Base-by-base conservation (phyloP, 169 alveolate genomes). In the Eimeria falciformis region DNA sequence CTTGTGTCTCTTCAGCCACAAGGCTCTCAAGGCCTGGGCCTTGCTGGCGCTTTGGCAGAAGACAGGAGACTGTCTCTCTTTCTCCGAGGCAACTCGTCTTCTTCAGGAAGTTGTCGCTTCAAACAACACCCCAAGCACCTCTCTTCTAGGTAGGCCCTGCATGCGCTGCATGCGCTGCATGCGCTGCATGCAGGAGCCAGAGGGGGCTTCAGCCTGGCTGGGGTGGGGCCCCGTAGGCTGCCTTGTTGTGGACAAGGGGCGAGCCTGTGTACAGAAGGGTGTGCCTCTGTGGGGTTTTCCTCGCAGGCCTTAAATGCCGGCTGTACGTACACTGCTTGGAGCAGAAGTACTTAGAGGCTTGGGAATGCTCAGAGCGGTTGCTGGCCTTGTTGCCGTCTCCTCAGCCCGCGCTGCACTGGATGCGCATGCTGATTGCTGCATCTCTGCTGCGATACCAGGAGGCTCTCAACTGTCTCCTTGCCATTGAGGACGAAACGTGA, bases 401-500 rank as follows among this genome's bases (percentile, higher is more conserved):
- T 25, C 79, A 68, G 79, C 79, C 79, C 18, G 79, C 79, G 5
- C 21, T 68, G 46, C 37, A 37, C 46, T 68, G 79, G 79, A 23
- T 45, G 0, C 79, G 25, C 37, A 68, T 68, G 79, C 25, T 14
- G 23, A n/a, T 68, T 68, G 79, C 79, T 33, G 43, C 37, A 23
- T 68, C 79, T 0, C 37, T 68, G 43, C 47, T 33, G 6, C 37
- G 37, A 25, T 25, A 68, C 12, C 47, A 68, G 37, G 79, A 68
- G 79, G 79, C 79, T 21, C 79, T 68, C 79, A 45, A n/a, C 37
- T 68, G 79, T 17, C 37, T 68, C 2, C 79, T 68, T 17, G 46
- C 25, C 79, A 68, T 68, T 45, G 79, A 68, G 18, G 79, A 68
- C 37, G 45, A 68, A 68, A 68, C 46, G 79, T 68, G 21, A n/a